A percentile compares a stretch with the other conserved stretches of the same genome.
Conservation (phyloP, 23 red algal genomes). For the Gracilariopsis chorda region DNA sequence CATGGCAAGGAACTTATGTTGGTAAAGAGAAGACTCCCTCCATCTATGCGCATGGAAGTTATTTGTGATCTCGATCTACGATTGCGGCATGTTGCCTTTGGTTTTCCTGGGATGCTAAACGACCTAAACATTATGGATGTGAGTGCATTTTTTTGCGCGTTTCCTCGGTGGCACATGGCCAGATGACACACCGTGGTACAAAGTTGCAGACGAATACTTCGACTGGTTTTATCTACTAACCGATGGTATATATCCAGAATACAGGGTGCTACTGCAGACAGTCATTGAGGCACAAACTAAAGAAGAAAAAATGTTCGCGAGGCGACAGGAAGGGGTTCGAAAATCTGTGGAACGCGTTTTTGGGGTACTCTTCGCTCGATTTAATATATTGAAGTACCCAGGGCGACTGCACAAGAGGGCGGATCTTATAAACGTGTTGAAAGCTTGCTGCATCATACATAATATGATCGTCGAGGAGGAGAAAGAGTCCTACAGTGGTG, state of each 20-base stretch:
- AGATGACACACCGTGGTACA: not conserved
- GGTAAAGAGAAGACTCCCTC: not conserved
- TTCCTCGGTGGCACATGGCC: not conserved
- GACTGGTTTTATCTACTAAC: conserved; percentile 7
- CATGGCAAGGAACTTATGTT: not conserved
- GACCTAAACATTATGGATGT: conserved; percentile 18
- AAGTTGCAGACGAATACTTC: not conserved
- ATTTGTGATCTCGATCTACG: conserved; percentile 44
- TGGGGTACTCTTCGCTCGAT: not conserved
- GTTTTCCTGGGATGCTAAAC: conserved; percentile 15
- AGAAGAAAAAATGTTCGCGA: not conserved
- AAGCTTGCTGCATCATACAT: conserved; percentile 29
- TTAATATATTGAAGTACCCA: not conserved
- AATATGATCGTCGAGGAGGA: conserved; percentile 1
- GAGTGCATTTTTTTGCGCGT: not conserved
- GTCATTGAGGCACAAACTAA: not conserved
- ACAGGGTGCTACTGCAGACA: not conserved
- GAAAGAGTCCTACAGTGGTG: not conserved
- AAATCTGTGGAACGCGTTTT: not conserved
- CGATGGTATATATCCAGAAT: conserved; percentile 15
- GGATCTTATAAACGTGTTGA: not conserved
- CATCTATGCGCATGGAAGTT: not conserved
- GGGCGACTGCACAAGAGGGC: not conserved
- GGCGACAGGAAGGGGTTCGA: not conserved
- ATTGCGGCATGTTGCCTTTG: not conserved